These are phyloP conservation scores for Entoloma clypeatum DNA, from an alignment of 1,284 basidiomycete species.

Conservation along the genomic window DNA sequence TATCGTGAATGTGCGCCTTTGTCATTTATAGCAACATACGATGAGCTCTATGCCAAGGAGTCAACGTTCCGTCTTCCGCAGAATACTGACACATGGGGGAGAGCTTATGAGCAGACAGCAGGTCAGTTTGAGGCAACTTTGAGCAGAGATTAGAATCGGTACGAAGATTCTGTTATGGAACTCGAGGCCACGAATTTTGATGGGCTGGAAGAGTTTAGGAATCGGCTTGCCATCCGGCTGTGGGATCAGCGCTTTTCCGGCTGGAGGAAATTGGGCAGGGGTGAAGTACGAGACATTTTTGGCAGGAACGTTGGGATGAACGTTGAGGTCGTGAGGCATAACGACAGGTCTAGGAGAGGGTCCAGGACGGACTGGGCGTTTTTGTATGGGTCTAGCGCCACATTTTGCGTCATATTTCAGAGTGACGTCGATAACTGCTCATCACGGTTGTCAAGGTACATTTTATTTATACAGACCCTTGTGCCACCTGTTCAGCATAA, in stretches of 20 bases:
- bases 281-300: constrained; percentile 46
- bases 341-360: background rate
- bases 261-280: constrained; percentile 44
- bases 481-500: too few species aligned
- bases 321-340: constrained; percentile 19
- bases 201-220: constrained; percentile 58
- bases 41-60: constrained; percentile 37
- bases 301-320: constrained; percentile 31
- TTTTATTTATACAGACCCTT: too few species aligned
- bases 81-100: constrained; percentile 64
- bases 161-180: constrained; percentile 73
- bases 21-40: constrained; percentile 21
- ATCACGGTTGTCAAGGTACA: too few species aligned
- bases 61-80: constrained; percentile 46
- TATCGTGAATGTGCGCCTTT: background rate
- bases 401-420: too few species aligned
- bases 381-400: background rate
- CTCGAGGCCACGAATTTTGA: constrained; percentile 56
- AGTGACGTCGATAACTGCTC: too few species aligned
- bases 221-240: constrained; percentile 39
- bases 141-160: background rate
- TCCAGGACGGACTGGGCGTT: background rate
- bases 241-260: constrained; percentile 44
- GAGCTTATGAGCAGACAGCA: constrained; percentile 22
- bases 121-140: background rate